Evolutionary conservation across 371 early-diverging fungal genomes (phyloP).

Genomic region (Mucor racemosus): DNA sequence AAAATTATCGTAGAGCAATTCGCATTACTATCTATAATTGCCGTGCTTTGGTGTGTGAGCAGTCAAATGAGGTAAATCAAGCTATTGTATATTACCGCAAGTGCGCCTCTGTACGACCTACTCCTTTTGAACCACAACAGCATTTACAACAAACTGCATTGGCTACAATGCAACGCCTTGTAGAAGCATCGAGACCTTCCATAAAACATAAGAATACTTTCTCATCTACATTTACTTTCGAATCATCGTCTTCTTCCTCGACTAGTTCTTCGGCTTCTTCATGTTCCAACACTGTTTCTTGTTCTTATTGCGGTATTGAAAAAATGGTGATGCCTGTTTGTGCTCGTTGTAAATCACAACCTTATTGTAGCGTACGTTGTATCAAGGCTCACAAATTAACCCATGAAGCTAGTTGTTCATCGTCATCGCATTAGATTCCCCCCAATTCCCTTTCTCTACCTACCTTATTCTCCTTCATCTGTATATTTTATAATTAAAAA

Average conservation of each 20-base stretch:
- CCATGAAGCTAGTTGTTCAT: constrained; percentile 18
- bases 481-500: background rate
- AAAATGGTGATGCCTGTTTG: constrained; percentile 31
- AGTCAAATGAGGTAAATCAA: constrained; percentile 28
- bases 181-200: constrained; percentile 5
- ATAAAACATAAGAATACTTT: constrained; percentile 12
- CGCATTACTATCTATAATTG: constrained; percentile 48
- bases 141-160: constrained; percentile 24
- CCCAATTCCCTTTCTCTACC: background rate
- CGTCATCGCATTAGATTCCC: constrained; percentile 2
- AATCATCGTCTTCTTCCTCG: constrained; percentile 14
- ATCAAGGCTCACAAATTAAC: constrained; percentile 25
- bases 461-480: background rate
- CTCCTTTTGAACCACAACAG: constrained; percentile 31
- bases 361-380: constrained; percentile 33
- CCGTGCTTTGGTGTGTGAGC: constrained; percentile 41
- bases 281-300: background rate
- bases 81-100: constrained; percentile 38
- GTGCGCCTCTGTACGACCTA: constrained; percentile 33
- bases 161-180: constrained; percentile 20
- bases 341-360: constrained; percentile 26
- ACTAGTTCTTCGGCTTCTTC: constrained; percentile 10
- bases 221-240: constrained; percentile 12
- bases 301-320: constrained; percentile 28
- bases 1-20: constrained; percentile 39